Evolutionary conservation across 2,329 filamentous ascomycete species (phyloP).

Genomic region (Fusarium ramigenum): DNA sequence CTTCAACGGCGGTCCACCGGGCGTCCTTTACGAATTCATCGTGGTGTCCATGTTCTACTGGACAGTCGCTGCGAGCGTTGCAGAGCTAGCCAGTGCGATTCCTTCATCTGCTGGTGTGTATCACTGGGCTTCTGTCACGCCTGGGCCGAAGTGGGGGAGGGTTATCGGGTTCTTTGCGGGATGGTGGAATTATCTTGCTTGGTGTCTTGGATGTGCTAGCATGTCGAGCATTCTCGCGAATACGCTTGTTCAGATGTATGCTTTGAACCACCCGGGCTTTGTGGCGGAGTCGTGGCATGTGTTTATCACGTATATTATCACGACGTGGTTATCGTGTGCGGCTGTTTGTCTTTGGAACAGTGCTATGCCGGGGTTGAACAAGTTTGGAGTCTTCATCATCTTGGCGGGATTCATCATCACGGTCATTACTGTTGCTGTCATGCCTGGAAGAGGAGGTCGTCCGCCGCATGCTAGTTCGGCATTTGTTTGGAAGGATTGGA

Average conservation of each 20-base stretch:
- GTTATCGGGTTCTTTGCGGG: slow-evolving; percentile 57
- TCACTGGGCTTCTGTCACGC: slow-evolving; percentile 68
- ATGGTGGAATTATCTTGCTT: slow-evolving; percentile 58
- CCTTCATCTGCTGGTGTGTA: slow-evolving; percentile 70
- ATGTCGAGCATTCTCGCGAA: slow-evolving; percentile 55
- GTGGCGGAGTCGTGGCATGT: slow-evolving; percentile 53
- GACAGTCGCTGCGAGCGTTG: slow-evolving; percentile 66
- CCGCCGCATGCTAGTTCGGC: slow-evolving; percentile 45
- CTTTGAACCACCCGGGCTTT: slow-evolving; percentile 52
- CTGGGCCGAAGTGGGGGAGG: slow-evolving; percentile 61
- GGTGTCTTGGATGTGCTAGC: slow-evolving; percentile 51
- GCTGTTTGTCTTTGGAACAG: slow-evolving; percentile 64
- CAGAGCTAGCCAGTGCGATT: slow-evolving; percentile 68
- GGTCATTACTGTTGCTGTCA: slow-evolving; percentile 63
- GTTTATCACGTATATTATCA: slow-evolving; percentile 53
- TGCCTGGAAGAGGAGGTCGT: slow-evolving; percentile 51
- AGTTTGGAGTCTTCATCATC: slow-evolving; percentile 61
- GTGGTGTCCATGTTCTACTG: slow-evolving; percentile 63
- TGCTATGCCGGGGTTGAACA: slow-evolving; percentile 61
- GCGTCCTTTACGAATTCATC: slow-evolving; percentile 69
- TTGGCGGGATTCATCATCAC: slow-evolving; percentile 64
- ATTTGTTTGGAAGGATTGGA: slow-evolving; percentile 55
- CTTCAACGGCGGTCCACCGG: slow-evolving; percentile 69
- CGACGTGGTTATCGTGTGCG: slow-evolving; percentile 52
- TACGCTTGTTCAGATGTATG: slow-evolving; percentile 55